These are phyloP conservation scores for Sporisorium exsertum DNA, from an alignment of 1,284 basidiomycete species.

Conservation along the genomic window DNA sequence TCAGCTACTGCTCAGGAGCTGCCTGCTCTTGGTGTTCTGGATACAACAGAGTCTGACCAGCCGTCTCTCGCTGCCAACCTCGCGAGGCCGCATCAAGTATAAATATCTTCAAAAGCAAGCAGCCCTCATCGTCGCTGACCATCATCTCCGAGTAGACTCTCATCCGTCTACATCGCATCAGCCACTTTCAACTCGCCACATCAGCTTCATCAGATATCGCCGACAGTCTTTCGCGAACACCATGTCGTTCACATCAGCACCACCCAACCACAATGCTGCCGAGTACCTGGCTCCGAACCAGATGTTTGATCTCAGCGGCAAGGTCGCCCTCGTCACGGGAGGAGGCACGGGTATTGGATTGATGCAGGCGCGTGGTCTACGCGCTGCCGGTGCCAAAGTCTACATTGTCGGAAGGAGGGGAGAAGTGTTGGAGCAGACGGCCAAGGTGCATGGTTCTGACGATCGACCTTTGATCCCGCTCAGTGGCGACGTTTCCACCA, in stretches of 20 bases:
- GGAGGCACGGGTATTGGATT: constrained; percentile 81
- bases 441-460: constrained; percentile 42
- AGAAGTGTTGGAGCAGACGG: constrained; percentile 51
- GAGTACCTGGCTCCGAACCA: constrained; percentile 18
- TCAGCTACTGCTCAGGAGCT: background rate
- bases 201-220: constrained; percentile 1
- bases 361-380: constrained; percentile 80
- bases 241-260: constrained; percentile 38
- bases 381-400: constrained; percentile 81
- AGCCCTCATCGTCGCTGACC: background rate
- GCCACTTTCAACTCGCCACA: background rate
- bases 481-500: constrained; percentile 44
- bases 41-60: background rate
- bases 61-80: background rate
- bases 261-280: constrained; percentile 28
- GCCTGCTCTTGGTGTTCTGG: background rate
- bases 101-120: background rate
- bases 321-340: constrained; percentile 80
- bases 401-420: constrained; percentile 72
- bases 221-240: background rate
- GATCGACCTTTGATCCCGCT: constrained; percentile 37
- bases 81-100: background rate
- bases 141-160: background rate
- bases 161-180: background rate
- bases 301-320: constrained; percentile 60